Percentiles rank a stretch among this genome's conserved stretches.
Evolutionary conservation across 306 rosid genomes (phyloP).

Genomic region (Acacia confusa): DNA sequence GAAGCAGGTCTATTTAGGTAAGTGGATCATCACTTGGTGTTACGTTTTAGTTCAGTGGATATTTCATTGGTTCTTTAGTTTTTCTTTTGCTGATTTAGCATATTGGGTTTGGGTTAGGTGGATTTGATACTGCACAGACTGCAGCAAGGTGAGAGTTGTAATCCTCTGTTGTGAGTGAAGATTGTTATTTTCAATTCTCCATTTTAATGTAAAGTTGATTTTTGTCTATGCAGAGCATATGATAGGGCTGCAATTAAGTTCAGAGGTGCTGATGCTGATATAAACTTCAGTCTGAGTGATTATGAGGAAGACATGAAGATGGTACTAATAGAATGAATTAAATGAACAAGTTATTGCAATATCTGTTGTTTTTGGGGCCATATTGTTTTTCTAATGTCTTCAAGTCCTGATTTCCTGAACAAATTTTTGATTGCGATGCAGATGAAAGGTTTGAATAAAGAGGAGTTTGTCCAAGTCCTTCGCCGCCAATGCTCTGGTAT

Average conservation of each 20-base stretch:
- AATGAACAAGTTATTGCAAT: not conserved
- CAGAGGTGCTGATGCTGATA: constrained; percentile 80
- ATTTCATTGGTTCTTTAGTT: not conserved
- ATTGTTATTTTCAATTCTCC: not conserved
- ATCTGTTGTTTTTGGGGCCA: not conserved
- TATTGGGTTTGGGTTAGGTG: constrained; percentile 46
- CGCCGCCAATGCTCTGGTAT: constrained; percentile 69
- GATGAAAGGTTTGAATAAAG: constrained; percentile 68
- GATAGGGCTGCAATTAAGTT: constrained; percentile 87
- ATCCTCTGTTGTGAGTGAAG: not conserved
- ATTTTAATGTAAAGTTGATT: not conserved
- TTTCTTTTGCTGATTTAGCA: not conserved
- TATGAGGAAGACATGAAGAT: constrained; percentile 75
- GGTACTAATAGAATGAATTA: constrained; percentile 33
- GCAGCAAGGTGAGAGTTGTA: constrained; percentile 65
- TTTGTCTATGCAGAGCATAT: constrained; percentile 55
- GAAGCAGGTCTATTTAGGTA: constrained; percentile 86
- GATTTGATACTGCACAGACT: constrained; percentile 77
- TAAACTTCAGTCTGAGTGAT: constrained; percentile 66
- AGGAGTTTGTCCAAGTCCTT: constrained; percentile 68
- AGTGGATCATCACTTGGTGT: constrained; percentile 17
- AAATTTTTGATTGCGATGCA: constrained; percentile 31
- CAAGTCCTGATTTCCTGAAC: constrained; percentile 1
- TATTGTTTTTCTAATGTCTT: not conserved
- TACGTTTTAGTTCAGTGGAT: not conserved